phyloP scores from a whole-genome alignment of 345 rosid species.

The Isatis tinctoria region DNA sequence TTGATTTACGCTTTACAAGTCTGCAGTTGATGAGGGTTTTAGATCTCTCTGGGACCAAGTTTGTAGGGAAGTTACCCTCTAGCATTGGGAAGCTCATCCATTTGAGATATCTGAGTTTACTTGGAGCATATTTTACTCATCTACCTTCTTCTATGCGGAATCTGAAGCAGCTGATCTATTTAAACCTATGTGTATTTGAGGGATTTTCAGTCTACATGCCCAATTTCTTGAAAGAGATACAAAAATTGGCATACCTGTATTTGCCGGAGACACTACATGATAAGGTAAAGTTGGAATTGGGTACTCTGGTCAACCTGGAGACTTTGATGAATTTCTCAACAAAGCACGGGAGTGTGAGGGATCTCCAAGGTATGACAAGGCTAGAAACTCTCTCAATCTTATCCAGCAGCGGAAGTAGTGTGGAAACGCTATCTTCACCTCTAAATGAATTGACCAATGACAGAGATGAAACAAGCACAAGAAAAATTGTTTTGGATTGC shows the following conservation, averaged over 20 bases:
- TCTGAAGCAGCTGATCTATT: background rate
- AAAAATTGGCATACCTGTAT: background rate
- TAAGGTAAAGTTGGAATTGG: background rate
- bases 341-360: background rate
- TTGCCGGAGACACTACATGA: background rate
- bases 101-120: conserved; percentile 18
- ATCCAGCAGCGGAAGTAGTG: background rate
- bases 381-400: background rate
- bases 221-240: conserved; percentile 4
- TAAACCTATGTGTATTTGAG: background rate
- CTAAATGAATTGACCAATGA: background rate
- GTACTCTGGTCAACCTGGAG: background rate
- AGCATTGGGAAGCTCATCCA: conserved; percentile 34
- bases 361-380: background rate
- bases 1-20: background rate
- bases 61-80: conserved; percentile 1
- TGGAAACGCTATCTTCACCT: background rate
- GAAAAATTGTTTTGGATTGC: background rate
- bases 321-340: background rate
- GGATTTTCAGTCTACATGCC: background rate
- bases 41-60: conserved; percentile 4
- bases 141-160: conserved; percentile 17
- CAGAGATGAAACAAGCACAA: no score
- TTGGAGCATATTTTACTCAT: background rate
- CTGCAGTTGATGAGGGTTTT: conserved; percentile 29